Evolutionary conservation across 176 grass and related monocot species (phyloP).

Genomic region (Neostapfia colusana): DNA sequence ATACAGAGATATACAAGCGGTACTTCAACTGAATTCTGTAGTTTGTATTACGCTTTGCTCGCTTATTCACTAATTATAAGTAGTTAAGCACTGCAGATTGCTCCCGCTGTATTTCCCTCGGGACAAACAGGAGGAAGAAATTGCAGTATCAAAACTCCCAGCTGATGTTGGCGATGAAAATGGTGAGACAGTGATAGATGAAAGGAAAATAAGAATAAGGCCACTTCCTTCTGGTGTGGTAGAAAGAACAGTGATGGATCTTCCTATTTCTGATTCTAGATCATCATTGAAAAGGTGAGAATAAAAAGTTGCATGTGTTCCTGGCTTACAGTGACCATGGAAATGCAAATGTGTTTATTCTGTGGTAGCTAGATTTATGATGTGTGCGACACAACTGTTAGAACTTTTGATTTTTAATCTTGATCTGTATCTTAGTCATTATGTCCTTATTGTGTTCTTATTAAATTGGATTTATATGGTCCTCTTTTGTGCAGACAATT

Average conservation of each 20-base stretch:
- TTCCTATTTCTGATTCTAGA: constrained; percentile 70
- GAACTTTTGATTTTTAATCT: background rate
- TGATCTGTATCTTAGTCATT: constrained; percentile 15
- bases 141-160: constrained; percentile 80
- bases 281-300: constrained; percentile 63
- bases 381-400: background rate
- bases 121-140: constrained; percentile 91
- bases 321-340: background rate
- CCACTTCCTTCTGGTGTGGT: constrained; percentile 63
- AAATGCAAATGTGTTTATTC: background rate
- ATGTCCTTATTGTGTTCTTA: background rate
- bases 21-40: constrained; percentile 36
- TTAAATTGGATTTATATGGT: constrained; percentile 19
- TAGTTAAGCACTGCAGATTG: constrained; percentile 55
- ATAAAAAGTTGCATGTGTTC: background rate
- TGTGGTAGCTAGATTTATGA: constrained; percentile 5
- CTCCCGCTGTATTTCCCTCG: constrained; percentile 95
- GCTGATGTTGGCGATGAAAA: constrained; percentile 99
- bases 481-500: background rate
- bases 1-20: constrained; percentile 98
- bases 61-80: constrained; percentile 23
- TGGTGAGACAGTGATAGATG: constrained; percentile 90
- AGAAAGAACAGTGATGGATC: constrained; percentile 58
- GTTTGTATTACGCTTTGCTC: constrained; percentile 5
- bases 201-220: constrained; percentile 98